Evolutionary conservation across 345 rosid genomes (phyloP), one percentile per base, ranked within the genome.

Genomic region (Euphorbia tirucalli): DNA sequence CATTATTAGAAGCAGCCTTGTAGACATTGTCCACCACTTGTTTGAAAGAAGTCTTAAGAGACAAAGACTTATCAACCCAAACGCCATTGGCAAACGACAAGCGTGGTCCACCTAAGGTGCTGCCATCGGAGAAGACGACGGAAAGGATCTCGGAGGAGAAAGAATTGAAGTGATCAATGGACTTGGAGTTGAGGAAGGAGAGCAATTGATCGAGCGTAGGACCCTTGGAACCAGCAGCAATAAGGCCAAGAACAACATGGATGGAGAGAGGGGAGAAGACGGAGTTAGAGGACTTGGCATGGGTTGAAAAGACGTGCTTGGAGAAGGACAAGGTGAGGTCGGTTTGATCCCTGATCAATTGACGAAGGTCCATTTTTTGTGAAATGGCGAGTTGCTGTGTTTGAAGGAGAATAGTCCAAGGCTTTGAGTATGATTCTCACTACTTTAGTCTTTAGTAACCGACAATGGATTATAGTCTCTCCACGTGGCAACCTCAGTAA

Each of bases 261-360:
- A 91, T 81, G 54, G 97, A 93, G 21, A 85, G 85, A 27, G 98
- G 96, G 37, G 96, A 91, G 87, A 85, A 88, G 66, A 89, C 88
- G 11, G 83, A 74, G 85, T 93, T 88, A 56, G 86, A 77, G 75
- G 15, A 72, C 49, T 84, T 79, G 64, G 93, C 89, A 68, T 80
- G 78, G 52, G 79, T 75, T 60, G 77, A 60, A 74, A 87, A 77
- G 0, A 90, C 70, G 49, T 81, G 82, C 80, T 81, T 85, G 10
- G 88, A 61, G 41, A 93, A 77, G 9, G 43, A 57, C 62, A 91
- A 71, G 1, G 89, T 83, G 68, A 84, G 88, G 64, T 81, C 84
- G 80, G 85, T 88, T 74, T 89, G 98, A 69, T 27, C 21, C 52
- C 77, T 63, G 84, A 91, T 84, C 55, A 80, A 69, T 72, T 87